phyloP scores from a whole-genome alignment of 148 eudicot genomes.

The Fagopyrum tataricum region DNA sequence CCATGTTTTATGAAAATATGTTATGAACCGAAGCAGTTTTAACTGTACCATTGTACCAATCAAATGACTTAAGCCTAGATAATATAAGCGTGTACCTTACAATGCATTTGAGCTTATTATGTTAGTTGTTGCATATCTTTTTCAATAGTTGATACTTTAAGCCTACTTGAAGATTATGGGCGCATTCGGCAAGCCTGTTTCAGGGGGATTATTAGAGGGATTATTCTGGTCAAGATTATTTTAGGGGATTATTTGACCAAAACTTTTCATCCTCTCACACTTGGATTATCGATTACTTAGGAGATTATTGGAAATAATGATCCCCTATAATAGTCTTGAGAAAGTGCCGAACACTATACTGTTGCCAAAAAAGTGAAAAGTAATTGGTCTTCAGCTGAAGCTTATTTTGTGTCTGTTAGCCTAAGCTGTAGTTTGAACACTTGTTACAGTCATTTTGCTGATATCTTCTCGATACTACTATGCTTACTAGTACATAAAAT shows the following conservation, averaged over 20 bases:
- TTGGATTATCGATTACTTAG: no score
- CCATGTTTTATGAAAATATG: not conserved
- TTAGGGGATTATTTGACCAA: no score
- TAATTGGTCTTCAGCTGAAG: not conserved
- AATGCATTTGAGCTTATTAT: not conserved
- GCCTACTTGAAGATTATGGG: not conserved
- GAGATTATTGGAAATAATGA: no score
- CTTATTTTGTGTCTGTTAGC: not conserved
- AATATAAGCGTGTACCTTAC: not conserved
- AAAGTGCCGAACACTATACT: no score
- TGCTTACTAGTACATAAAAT: not conserved
- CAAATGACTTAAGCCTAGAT: not conserved
- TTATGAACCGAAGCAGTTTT: not conserved
- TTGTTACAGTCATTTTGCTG: not conserved
- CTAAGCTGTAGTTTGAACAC: not conserved
- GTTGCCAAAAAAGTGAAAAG: not conserved
- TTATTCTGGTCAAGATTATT: no score
- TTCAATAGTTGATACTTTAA: not conserved
- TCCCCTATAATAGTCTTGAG: no score
- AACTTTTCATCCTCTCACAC: no score
- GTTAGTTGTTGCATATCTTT: not conserved
- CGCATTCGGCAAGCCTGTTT: no score
- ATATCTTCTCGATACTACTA: not conserved
- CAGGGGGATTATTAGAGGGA: no score
- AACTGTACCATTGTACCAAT: not conserved